A percentile compares a stretch with the other conserved stretches of the same genome.
These are phyloP conservation scores for Fusarium chaquense DNA, from an alignment of 2,329 filamentous ascomycete species.

Conservation along the genomic window DNA sequence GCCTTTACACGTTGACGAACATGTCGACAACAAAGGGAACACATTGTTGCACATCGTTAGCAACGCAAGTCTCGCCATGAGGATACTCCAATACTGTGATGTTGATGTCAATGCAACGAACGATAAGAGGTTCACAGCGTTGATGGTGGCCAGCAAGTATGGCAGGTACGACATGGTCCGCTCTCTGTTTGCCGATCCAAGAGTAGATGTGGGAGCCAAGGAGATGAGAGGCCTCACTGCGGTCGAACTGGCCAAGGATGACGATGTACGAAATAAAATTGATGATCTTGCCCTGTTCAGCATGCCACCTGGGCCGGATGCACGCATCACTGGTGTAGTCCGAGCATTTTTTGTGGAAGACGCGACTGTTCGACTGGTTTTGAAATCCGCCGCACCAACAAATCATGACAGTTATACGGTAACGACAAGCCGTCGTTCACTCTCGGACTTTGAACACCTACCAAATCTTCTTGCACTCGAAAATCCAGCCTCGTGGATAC, in stretches of 20 bases:
- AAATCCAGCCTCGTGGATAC: conserved; percentile 95
- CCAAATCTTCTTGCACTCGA: conserved; percentile 86
- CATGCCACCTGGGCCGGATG: conserved; percentile 76
- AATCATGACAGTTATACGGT: conserved; percentile 87
- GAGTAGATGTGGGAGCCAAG: conserved; percentile 86
- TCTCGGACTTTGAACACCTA: conserved; percentile 91
- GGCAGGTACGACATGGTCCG: conserved; percentile 94
- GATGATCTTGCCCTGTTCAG: conserved; percentile 92
- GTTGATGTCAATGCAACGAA: conserved; percentile 97
- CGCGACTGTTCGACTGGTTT: conserved; percentile 88
- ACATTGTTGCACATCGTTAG: conserved; percentile 96
- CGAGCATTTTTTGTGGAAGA: conserved; percentile 98
- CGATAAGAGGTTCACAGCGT: conserved; percentile 91
- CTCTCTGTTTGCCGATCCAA: conserved; percentile 84
- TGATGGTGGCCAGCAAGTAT: conserved; percentile 99
- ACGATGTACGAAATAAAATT: conserved; percentile 95
- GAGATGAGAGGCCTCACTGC: conserved; percentile 91
- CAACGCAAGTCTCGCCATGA: conserved; percentile 79
- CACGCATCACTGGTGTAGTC: conserved; percentile 90
- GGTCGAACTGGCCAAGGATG: conserved; percentile 96
- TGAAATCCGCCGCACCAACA: conserved; percentile 94
- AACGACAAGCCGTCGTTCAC: conserved; percentile 89
- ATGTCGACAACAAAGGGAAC: conserved; percentile 93
- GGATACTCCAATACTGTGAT: conserved; percentile 85
- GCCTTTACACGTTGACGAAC: conserved; percentile 90